Percentiles rank a stretch among this genome's conserved stretches.
phyloP scores from a whole-genome alignment of 2,329 filamentous ascomycete genomes.

The Hortaea sp. region DNA sequence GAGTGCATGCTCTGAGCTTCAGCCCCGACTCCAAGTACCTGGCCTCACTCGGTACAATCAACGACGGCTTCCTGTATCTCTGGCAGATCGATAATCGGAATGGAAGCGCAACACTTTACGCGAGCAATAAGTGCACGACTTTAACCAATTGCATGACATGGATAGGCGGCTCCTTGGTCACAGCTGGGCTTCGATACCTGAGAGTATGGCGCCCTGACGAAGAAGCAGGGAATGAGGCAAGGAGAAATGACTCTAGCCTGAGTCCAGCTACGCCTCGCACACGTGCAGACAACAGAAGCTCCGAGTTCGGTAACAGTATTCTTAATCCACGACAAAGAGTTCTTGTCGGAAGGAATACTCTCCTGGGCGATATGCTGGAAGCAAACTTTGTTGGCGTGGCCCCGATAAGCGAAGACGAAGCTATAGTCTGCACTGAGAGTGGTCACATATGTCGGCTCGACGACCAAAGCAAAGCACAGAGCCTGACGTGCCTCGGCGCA shows the following conservation, averaged over 20 bases:
- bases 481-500: constrained; percentile 55
- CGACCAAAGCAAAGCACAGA: constrained; percentile 61
- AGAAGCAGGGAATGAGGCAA: constrained; percentile 15
- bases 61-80: constrained; percentile 88
- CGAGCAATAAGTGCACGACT: constrained; percentile 86
- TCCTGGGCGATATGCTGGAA: constrained; percentile 73
- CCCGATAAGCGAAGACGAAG: constrained; percentile 59
- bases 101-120: constrained; percentile 68
- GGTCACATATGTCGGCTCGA: constrained; percentile 86
- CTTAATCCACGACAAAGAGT: constrained; percentile 50
- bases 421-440: constrained; percentile 75
- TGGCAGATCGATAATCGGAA: constrained; percentile 80
- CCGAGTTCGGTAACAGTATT: constrained; percentile 25
- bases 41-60: constrained; percentile 76
- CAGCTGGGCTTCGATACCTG: constrained; percentile 80
- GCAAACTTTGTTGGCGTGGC: constrained; percentile 73
- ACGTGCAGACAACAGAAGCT: constrained; percentile 22
- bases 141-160: constrained; percentile 79
- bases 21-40: constrained; percentile 78
- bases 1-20: constrained; percentile 81
- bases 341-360: constrained; percentile 73
- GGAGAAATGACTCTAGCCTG: constrained; percentile 6
- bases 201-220: constrained; percentile 89
- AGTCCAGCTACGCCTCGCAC: constrained; percentile 17
- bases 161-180: constrained; percentile 76